Evolutionary conservation across 2,329 filamentous ascomycete genomes (phyloP).

Genomic region (Epichloe hybrida): DNA sequence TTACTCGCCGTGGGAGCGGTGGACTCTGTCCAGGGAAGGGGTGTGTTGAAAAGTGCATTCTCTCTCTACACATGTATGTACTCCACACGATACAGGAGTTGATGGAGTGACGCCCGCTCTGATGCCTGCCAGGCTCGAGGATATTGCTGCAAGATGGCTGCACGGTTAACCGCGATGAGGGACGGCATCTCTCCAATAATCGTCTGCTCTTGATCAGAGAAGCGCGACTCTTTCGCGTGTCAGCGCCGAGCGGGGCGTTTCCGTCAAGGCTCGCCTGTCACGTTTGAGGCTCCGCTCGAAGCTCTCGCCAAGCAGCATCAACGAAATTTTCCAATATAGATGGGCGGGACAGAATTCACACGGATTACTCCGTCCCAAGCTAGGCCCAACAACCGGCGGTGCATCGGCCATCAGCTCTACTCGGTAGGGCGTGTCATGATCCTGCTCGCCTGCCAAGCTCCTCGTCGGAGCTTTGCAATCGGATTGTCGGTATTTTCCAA

Average conservation of each 20-base stretch:
- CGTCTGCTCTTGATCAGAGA: neutral
- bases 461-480: too few relatives aligned
- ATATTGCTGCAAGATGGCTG: neutral
- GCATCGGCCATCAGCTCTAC: too few relatives aligned
- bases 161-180: neutral
- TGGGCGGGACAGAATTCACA: too few relatives aligned
- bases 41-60: neutral
- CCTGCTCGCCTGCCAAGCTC: too few relatives aligned
- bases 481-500: too few relatives aligned
- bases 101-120: neutral
- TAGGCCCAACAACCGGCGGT: too few relatives aligned
- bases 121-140: neutral
- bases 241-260: neutral
- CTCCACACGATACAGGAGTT: neutral
- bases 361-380: too few relatives aligned
- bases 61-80: too few relatives aligned
- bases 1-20: neutral
- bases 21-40: neutral
- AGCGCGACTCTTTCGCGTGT: constrained; percentile 3
- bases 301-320: neutral
- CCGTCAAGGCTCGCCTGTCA: neutral
- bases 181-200: constrained; percentile 1
- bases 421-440: too few relatives aligned
- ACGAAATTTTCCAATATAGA: neutral
- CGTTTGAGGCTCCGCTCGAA: neutral